Conservation (phyloP, 2,329 filamentous ascomycete species). For the Pyricularia sp. region DNA sequence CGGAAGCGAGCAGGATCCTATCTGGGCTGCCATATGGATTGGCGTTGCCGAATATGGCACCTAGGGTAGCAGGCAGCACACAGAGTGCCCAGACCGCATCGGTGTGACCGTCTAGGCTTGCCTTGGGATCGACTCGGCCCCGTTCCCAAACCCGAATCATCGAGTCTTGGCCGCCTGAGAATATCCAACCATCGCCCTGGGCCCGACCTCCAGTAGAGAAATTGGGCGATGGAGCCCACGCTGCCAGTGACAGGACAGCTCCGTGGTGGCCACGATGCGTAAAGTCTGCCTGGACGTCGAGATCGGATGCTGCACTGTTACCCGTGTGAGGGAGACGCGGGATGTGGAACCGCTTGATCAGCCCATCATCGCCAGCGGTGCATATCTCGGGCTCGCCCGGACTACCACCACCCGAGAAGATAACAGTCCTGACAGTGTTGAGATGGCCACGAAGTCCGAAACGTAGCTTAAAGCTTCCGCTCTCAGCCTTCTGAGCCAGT, state of each 20-base stretch:
- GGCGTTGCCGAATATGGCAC: constrained; percentile 68
- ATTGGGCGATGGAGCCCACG: constrained; percentile 78
- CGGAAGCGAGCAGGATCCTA: constrained; percentile 81
- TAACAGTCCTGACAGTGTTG: constrained; percentile 86
- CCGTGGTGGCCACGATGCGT: constrained; percentile 93
- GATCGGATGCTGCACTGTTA: constrained; percentile 51
- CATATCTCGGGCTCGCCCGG: constrained; percentile 95
- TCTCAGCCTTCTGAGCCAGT: constrained; percentile 52
- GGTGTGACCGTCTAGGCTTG: constrained; percentile 85
- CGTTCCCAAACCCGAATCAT: constrained; percentile 94
- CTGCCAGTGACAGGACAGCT: constrained; percentile 75
- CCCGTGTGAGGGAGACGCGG: constrained; percentile 57
- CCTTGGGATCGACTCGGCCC: constrained; percentile 88
- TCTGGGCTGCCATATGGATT: constrained; percentile 72
- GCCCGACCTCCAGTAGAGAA: constrained; percentile 84
- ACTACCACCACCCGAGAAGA: constrained; percentile 93
- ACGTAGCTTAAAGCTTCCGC: constrained; percentile 77
- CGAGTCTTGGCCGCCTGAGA: constrained; percentile 90
- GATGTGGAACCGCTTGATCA: constrained; percentile 95
- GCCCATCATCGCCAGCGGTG: constrained; percentile 89
- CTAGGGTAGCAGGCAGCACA: constrained; percentile 76
- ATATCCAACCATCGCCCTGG: constrained; percentile 93
- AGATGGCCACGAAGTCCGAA: constrained; percentile 89
- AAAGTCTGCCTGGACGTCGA: constrained; percentile 89
- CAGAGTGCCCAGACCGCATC: constrained; percentile 96